These are phyloP conservation scores for Oryza meyeriana DNA, from an alignment of 176 grass and related monocot species.

Conservation along the genomic window DNA sequence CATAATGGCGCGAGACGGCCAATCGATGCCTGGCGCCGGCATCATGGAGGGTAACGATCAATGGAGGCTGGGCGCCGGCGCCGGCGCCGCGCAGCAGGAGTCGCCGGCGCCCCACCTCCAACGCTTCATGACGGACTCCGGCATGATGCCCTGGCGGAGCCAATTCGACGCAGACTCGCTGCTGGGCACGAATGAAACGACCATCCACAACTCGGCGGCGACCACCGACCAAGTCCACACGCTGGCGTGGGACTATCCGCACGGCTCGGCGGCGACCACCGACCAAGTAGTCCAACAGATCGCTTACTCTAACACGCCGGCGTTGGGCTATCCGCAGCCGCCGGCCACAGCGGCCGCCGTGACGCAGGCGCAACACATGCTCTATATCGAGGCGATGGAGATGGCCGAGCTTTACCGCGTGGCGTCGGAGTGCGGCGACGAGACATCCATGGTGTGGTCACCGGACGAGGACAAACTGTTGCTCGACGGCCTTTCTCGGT, in stretches of 20 bases:
- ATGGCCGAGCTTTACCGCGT: neutral
- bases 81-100: neutral
- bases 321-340: neutral
- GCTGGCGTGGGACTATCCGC: neutral
- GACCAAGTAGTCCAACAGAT: neutral
- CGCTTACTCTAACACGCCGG: neutral
- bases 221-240: no score
- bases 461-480: neutral
- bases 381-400: neutral
- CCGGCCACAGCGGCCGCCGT: neutral
- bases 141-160: neutral
- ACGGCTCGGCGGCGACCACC: neutral
- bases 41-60: neutral
- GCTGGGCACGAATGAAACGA: neutral
- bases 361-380: neutral
- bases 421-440: neutral
- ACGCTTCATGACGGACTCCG: neutral
- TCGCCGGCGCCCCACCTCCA: neutral
- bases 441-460: neutral
- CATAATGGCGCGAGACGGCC: neutral
- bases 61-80: neutral
- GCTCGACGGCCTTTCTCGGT: slow-evolving; percentile 10
- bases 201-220: neutral
- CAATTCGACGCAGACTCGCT: neutral
- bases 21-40: neutral